These are phyloP conservation scores for Aspergillus thermomutatus DNA, from an alignment of 2,329 filamentous ascomycete species.

Conservation along the genomic window DNA sequence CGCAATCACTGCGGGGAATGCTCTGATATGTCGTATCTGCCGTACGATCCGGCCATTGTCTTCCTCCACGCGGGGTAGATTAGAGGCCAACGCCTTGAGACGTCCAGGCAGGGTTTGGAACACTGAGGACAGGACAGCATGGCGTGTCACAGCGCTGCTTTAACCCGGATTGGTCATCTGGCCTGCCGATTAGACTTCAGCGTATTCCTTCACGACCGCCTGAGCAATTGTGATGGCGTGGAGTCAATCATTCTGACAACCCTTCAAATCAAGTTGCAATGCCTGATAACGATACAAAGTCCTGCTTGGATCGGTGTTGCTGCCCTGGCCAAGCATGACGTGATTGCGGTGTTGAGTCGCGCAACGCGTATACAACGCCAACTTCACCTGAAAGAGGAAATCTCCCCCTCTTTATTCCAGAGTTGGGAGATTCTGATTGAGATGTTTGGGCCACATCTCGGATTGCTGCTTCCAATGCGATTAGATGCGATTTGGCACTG, in stretches of 20 bases:
- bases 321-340: constrained; percentile 20
- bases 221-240: neutral
- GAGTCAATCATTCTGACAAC: neutral
- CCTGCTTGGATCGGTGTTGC: neutral
- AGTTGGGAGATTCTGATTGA: neutral
- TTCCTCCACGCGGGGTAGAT: constrained; percentile 5
- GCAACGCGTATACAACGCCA: constrained; percentile 2
- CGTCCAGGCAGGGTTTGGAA: neutral
- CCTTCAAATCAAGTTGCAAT: neutral
- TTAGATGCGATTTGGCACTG: neutral
- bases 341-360: constrained; percentile 17
- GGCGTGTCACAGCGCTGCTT: neutral
- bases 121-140: neutral
- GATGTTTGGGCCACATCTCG: too few relatives aligned
- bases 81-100: neutral
- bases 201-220: neutral
- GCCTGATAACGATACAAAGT: neutral
- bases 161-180: neutral
- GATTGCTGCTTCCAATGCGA: neutral
- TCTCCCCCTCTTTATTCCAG: neutral
- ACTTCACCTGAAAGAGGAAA: neutral
- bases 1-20: constrained; percentile 24
- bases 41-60: neutral
- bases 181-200: neutral
- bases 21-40: constrained; percentile 2